Evolutionary conservation across 1,284 basidiomycete species (phyloP), one percentile per base, ranked within the genome.

Genomic region (Amylostereum areolatum): DNA sequence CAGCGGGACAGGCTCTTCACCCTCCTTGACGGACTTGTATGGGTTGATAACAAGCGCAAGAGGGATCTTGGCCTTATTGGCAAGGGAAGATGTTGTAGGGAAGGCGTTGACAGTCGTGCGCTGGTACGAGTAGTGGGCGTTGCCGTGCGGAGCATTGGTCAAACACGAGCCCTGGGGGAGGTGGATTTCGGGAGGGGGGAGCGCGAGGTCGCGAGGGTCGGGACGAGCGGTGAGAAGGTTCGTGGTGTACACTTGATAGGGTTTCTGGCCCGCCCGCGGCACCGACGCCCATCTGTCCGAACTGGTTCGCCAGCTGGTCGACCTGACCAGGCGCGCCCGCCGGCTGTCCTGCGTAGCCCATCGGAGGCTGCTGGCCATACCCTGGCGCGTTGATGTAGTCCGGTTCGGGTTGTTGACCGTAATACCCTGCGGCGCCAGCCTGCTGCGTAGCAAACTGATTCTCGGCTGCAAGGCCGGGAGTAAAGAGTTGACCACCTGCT

Each of bases 31-130:
- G 1, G 89, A 86, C 40, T 95, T 85, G 69, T 98, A 96, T 0
- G 97, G 97, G 0, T 92, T 92, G 59, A 98, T 77, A 52, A 99
- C 75, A 52, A 99, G 78, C 2, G 88, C 93, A 43, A 99, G 77
- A 3, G 97, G 97, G 47, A 99, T 75, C 70, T 97, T 98, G 29
- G 89, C 85, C 74, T 99, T 99, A 69, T 77, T 82, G 52, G 99
- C 75, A 5, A 99, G 78, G 10, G 90, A 89, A 55, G 89, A 83
- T 18, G 93, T 93, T n/a, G 91, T 95, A 2, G 97, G 97, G 55
- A 99, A 82, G 9, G 92, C 85, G 62, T 97, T 95, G 54, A 99
- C 68, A 1, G 97, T 99, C 59, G 78, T 86, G 44, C 97, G 86
- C 71, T 97, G 92, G 70, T 97, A 99, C 11, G 89, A 94, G 31